phyloP scores from a whole-genome alignment of 306 rosid genomes.

The Senna tora region DNA sequence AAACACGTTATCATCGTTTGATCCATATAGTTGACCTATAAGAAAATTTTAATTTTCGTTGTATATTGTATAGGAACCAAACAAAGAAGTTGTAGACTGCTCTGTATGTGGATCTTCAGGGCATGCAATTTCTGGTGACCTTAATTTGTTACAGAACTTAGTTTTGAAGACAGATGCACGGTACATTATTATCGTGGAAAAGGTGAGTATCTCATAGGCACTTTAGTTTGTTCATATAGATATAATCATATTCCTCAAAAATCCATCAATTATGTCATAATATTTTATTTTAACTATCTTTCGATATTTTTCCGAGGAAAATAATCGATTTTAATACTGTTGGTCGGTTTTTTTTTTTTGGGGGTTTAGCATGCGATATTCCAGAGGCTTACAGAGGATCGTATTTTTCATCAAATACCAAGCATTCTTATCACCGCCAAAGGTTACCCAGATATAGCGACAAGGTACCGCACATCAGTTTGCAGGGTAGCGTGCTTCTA shows the following conservation, averaged over 20 bases:
- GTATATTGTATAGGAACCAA: conserved; percentile 70
- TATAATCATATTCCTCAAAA: neutral
- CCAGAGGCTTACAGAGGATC: conserved; percentile 82
- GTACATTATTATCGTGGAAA: conserved; percentile 81
- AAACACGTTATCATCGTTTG: too few relatives aligned
- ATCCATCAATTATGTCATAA: conserved; percentile 8
- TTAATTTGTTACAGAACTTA: conserved; percentile 59
- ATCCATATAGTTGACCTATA: too few relatives aligned
- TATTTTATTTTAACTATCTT: conserved; percentile 25
- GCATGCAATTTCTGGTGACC: conserved; percentile 73
- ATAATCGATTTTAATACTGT: neutral
- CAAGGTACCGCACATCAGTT: conserved; percentile 57
- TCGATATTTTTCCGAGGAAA: conserved; percentile 12
- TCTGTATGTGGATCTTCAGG: conserved; percentile 81
- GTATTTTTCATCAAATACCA: conserved; percentile 76
- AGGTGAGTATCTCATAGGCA: conserved; percentile 52
- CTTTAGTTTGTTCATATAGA: conserved; percentile 13
- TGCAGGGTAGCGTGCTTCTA: conserved; percentile 26
- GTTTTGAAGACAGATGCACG: conserved; percentile 73
- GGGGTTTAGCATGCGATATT: conserved; percentile 85
- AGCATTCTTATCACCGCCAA: conserved; percentile 90
- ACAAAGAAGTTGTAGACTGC: conserved; percentile 74
- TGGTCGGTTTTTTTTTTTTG: conserved; percentile 32
- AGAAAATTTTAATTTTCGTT: too few relatives aligned
- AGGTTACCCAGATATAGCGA: conserved; percentile 95